A percentile compares a stretch with the other conserved stretches of the same genome.
phyloP scores from a whole-genome alignment of 176 grass and related monocot species.

The Microstegium vimineum region DNA sequence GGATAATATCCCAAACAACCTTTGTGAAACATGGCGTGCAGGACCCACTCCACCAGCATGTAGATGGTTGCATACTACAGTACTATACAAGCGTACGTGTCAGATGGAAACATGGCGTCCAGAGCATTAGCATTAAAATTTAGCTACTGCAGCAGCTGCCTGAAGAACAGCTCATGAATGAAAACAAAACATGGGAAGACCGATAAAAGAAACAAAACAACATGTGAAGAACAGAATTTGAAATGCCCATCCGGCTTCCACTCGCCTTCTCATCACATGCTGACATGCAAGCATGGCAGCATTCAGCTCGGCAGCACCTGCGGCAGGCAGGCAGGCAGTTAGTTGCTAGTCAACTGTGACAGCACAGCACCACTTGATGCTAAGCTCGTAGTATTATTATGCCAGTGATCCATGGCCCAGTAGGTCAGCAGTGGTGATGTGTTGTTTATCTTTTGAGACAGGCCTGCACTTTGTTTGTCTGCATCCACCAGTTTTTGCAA shows the following conservation, averaged over 20 bases:
- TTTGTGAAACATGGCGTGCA: no score
- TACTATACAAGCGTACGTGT: no score
- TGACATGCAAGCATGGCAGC: background rate
- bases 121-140: background rate
- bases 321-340: background rate
- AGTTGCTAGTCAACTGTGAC: conserved; percentile 35
- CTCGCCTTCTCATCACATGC: conserved; percentile 38
- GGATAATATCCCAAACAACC: no score
- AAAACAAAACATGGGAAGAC: conserved; percentile 7
- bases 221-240: conserved; percentile 12
- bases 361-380: conserved; percentile 10
- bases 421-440: background rate
- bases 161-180: conserved; percentile 30
- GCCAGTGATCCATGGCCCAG: background rate
- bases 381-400: no score
- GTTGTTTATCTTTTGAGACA: background rate
- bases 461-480: background rate
- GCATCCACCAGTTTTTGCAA: background rate
- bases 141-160: background rate
- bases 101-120: no score
- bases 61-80: background rate
- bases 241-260: conserved; percentile 17
- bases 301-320: background rate
- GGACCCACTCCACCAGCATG: background rate
- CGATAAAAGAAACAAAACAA: background rate